Conservation (phyloP, 1,284 basidiomycete species). For the Ganoderma boninense region DNA sequence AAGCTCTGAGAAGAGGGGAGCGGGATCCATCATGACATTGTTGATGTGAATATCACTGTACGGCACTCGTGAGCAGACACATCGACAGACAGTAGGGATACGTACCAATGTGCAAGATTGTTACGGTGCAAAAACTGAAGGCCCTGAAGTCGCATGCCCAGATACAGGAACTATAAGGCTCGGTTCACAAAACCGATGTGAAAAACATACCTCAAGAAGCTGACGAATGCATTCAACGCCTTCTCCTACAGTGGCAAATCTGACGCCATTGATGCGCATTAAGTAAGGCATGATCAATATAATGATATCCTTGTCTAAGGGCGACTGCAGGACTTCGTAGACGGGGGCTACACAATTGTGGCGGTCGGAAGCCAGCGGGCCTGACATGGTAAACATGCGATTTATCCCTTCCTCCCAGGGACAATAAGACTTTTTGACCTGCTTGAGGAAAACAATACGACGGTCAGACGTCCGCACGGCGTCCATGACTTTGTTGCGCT, state of each 20-base stretch:
- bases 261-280: constrained; percentile 31
- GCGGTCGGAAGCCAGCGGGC: constrained; percentile 28
- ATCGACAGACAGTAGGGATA: background rate
- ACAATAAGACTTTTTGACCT: background rate
- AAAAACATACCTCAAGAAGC: constrained; percentile 37
- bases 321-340: constrained; percentile 34
- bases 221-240: constrained; percentile 40
- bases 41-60: constrained; percentile 33
- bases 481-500: constrained; percentile 19
- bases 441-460: constrained; percentile 21
- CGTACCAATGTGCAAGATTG: constrained; percentile 37
- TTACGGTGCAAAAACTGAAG: constrained; percentile 35
- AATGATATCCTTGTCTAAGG: constrained; percentile 20
- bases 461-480: constrained; percentile 23
- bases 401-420: constrained; percentile 31
- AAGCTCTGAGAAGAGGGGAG: constrained; percentile 35
- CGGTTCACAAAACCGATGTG: background rate
- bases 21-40: constrained; percentile 50
- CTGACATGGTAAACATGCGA: constrained; percentile 6
- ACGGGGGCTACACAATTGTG: constrained; percentile 41
- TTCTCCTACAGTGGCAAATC: constrained; percentile 39
- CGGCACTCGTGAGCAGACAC: background rate
- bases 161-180: background rate
- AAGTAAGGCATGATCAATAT: constrained; percentile 42
- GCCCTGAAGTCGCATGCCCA: constrained; percentile 25